These are phyloP conservation scores for Pseudomonodictys pantanalensis DNA, from an alignment of 495 filamentous ascomycete genomes.

Conservation along the genomic window DNA sequence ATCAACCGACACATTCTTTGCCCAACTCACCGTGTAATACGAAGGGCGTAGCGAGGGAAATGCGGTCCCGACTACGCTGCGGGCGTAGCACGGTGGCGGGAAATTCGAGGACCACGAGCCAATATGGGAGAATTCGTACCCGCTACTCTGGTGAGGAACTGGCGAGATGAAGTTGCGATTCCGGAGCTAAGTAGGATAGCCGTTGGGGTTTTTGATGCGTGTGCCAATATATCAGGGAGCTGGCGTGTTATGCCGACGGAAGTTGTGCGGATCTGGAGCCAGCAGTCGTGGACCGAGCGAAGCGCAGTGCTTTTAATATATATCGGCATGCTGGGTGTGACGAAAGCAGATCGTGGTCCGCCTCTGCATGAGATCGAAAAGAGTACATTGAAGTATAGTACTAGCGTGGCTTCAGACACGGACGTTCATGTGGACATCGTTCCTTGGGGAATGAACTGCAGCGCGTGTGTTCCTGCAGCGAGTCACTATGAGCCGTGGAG, in stretches of 20 bases:
- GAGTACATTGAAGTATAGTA: background rate
- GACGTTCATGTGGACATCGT: background rate
- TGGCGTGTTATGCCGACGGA: background rate
- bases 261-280: background rate
- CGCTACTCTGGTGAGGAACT: background rate
- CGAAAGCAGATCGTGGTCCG: conserved; percentile 14
- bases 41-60: background rate
- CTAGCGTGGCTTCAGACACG: background rate
- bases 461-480: no score
- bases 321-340: conserved; percentile 2
- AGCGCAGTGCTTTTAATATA: background rate
- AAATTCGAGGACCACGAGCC: background rate
- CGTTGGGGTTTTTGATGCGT: background rate
- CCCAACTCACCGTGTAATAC: background rate
- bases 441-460: background rate
- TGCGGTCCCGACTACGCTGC: background rate
- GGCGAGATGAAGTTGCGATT: background rate
- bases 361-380: conserved; percentile 3
- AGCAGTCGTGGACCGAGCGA: conserved; percentile 2
- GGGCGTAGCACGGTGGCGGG: background rate
- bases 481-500: no score
- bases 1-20: background rate
- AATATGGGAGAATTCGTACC: background rate
- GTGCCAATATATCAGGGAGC: background rate
- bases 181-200: background rate